Conservation (phyloP, 2,329 filamentous ascomycete species). For the Hypoxylon rubiginosum region DNA sequence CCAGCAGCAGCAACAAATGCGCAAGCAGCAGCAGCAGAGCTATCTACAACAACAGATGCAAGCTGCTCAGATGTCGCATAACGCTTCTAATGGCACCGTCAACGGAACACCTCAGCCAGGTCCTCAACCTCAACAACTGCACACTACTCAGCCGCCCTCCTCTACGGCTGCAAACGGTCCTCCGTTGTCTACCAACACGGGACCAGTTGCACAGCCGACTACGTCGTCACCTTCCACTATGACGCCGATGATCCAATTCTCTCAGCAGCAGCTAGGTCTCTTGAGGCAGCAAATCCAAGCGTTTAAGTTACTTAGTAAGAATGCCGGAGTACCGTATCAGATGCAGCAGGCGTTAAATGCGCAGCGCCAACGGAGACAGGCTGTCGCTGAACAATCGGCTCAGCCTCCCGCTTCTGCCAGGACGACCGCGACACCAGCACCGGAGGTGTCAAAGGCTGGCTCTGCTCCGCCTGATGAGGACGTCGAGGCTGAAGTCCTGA, state of each 20-base stretch:
- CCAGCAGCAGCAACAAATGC: constrained; percentile 73
- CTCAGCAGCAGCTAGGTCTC: constrained; percentile 81
- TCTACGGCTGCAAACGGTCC: constrained; percentile 56
- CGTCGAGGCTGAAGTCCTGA: constrained; percentile 51
- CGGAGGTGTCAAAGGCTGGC: constrained; percentile 52
- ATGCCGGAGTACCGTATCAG: constrained; percentile 81
- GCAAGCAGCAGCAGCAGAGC: constrained; percentile 70
- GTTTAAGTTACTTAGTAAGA: constrained; percentile 91
- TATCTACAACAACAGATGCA: constrained; percentile 60
- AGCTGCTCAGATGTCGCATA: constrained; percentile 64
- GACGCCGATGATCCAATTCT: constrained; percentile 70
- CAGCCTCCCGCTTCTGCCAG: constrained; percentile 56
- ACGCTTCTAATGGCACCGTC: constrained; percentile 66
- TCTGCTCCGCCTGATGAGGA: constrained; percentile 51
- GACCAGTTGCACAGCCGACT: constrained; percentile 48
- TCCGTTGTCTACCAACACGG: constrained; percentile 55
- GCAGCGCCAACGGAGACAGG: constrained; percentile 75
- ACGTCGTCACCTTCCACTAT: constrained; percentile 53
- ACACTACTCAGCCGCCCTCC: constrained; percentile 54
- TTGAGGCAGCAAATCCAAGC: constrained; percentile 89
- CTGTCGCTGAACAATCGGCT: constrained; percentile 64
- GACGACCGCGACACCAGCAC: constrained; percentile 58
- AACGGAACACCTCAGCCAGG: constrained; percentile 62
- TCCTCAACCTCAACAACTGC: constrained; percentile 56
- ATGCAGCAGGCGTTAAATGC: constrained; percentile 88